Conservation (phyloP, 2,329 filamentous ascomycete genomes). For the Aspergillus bombycis region DNA sequence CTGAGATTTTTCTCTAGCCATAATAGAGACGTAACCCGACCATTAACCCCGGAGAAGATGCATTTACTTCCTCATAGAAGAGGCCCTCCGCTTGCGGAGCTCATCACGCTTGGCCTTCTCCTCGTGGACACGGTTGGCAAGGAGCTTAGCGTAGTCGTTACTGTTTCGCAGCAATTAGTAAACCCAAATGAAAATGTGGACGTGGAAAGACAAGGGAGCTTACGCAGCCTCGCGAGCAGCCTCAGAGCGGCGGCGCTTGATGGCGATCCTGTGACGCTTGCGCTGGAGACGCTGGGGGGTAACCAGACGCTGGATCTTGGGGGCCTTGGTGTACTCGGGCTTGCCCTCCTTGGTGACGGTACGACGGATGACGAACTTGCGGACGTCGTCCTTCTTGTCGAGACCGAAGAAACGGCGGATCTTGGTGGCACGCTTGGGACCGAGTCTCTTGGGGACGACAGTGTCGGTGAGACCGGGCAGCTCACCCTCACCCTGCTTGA, state of each 20-base stretch:
- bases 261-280: slow-evolving; percentile 96
- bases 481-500: slow-evolving; percentile 96
- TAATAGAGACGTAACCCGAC: slow-evolving; percentile 40
- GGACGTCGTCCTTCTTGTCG: slow-evolving; percentile 99
- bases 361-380: slow-evolving; percentile 99
- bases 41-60: slow-evolving; percentile 40
- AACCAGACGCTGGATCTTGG: slow-evolving; percentile 99
- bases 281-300: slow-evolving; percentile 99
- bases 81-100: slow-evolving; percentile 93
- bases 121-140: slow-evolving; percentile 96
- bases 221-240: slow-evolving; percentile 98
- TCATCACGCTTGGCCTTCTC: slow-evolving; percentile 93
- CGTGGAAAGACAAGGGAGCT: slow-evolving; percentile 48
- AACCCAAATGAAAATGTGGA: slow-evolving; percentile 32
- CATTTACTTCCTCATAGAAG: slow-evolving; percentile 86
- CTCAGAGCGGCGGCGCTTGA: slow-evolving; percentile 98
- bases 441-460: slow-evolving; percentile 98
- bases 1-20: slow-evolving; percentile 30
- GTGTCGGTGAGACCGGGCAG: slow-evolving; percentile 96
- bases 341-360: slow-evolving; percentile 97
- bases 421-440: slow-evolving; percentile 99
- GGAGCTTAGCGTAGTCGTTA: slow-evolving; percentile 93
- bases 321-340: slow-evolving; percentile 99
- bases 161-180: slow-evolving; percentile 51
- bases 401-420: slow-evolving; percentile 99